These are phyloP conservation scores for Pseudevernia furfuracea DNA, from an alignment of 495 filamentous ascomycete species.

Conservation along the genomic window DNA sequence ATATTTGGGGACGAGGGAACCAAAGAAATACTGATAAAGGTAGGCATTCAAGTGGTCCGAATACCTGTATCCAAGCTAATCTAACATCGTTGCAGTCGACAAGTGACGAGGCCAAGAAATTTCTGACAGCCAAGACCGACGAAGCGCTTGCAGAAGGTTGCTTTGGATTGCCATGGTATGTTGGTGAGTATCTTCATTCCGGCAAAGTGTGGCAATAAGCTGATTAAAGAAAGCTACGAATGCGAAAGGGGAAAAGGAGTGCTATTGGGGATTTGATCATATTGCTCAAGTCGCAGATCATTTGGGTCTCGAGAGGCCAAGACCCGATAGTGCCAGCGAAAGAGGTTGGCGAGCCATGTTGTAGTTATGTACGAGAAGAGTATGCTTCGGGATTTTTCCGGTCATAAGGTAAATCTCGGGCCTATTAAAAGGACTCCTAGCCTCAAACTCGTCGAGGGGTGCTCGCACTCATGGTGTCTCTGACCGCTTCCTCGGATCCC, in stretches of 20 bases:
- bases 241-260: constrained; percentile 48
- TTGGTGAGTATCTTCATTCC: constrained; percentile 36
- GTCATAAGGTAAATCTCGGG: background rate
- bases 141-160: constrained; percentile 51
- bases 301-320: constrained; percentile 46
- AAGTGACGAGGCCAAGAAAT: constrained; percentile 47
- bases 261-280: constrained; percentile 66
- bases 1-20: constrained; percentile 46
- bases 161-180: constrained; percentile 68
- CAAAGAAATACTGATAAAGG: constrained; percentile 36
- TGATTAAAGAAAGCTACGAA: constrained; percentile 39
- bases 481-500: background rate
- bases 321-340: constrained; percentile 6
- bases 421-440: background rate
- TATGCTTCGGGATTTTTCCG: background rate
- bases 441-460: background rate
- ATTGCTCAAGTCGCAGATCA: constrained; percentile 56
- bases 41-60: constrained; percentile 5
- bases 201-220: background rate
- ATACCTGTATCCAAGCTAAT: background rate
- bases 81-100: constrained; percentile 17
- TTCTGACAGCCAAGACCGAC: constrained; percentile 49
- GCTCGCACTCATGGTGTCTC: background rate
- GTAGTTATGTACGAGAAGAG: constrained; percentile 23
- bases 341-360: constrained; percentile 47